Conservation (phyloP, 148 eudicot genomes). For the Pouteria glomerata region DNA sequence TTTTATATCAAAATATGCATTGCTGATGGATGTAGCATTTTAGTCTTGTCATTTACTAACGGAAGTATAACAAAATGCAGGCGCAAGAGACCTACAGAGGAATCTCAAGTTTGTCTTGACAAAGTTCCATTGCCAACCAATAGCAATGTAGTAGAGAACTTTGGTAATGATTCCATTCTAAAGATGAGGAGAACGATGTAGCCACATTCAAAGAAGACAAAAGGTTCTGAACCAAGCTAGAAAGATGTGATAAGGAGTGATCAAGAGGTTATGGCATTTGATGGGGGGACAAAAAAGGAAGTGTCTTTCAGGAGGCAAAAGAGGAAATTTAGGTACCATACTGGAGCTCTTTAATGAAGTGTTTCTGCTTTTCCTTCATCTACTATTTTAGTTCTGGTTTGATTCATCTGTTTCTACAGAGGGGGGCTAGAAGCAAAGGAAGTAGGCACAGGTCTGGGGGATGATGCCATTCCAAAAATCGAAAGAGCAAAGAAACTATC, state of each 20-base stretch:
- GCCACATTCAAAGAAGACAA: constrained; percentile 1
- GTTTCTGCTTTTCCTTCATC: constrained; percentile 1
- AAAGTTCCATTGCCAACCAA: constrained; percentile 10
- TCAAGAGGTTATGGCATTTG: constrained; percentile 4
- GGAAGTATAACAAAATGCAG: constrained; percentile 24
- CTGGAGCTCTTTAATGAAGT: neutral
- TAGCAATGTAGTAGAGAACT: constrained; percentile 11
- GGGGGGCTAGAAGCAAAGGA: constrained; percentile 5
- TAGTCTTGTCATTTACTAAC: constrained; percentile 9
- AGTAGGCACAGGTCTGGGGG: neutral
- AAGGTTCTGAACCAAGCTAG: neutral
- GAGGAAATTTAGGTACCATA: constrained; percentile 24
- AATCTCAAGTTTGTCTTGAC: constrained; percentile 6
- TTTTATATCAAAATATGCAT: neutral
- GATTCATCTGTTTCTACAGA: constrained; percentile 4
- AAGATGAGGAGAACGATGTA: constrained; percentile 13
- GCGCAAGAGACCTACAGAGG: constrained; percentile 32
- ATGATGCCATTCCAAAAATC: constrained; percentile 8
- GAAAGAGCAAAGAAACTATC: neutral
- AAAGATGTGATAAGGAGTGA: neutral
- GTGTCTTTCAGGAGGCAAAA: constrained; percentile 17
- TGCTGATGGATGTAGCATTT: neutral
- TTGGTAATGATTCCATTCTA: constrained; percentile 8
- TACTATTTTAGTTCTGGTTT: neutral
- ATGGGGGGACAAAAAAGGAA: constrained; percentile 3